Percentiles rank a stretch among this genome's conserved stretches.
Evolutionary conservation across 2,329 filamentous ascomycete genomes (phyloP).

Genomic region (Leptographium radiaticola): DNA sequence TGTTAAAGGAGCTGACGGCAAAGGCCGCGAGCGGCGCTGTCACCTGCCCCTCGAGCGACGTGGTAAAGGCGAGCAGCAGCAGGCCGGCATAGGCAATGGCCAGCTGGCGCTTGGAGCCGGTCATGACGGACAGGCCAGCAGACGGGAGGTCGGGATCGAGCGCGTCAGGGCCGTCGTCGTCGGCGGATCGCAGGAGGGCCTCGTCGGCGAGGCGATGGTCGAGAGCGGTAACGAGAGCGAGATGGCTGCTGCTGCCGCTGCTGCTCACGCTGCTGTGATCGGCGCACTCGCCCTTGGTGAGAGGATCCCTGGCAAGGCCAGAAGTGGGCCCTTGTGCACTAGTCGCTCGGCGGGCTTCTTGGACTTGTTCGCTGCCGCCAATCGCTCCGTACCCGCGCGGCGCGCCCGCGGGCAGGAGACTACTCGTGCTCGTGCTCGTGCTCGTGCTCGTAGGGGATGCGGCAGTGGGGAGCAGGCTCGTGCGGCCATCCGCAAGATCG

Average conservation of each 20-base stretch:
- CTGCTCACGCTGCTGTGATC: not conserved
- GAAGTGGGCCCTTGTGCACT: not conserved
- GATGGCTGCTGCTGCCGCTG: not conserved
- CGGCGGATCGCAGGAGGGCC: not conserved
- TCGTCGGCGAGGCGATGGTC: not conserved
- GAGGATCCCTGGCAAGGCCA: too few relatives aligned
- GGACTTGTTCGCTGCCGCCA: not conserved
- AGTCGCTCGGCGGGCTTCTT: conserved; percentile 1
- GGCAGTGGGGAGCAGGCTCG: not conserved
- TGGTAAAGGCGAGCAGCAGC: conserved; percentile 50
- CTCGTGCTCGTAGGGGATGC: too few relatives aligned
- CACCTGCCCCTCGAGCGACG: conserved; percentile 53
- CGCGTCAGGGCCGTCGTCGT: not conserved
- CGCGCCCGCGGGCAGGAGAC: not conserved
- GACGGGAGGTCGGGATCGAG: not conserved
- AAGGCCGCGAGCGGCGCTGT: conserved; percentile 47
- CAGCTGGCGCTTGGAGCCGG: conserved; percentile 5
- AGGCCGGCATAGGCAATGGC: conserved; percentile 18
- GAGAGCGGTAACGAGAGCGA: not conserved
- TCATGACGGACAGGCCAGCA: not conserved
- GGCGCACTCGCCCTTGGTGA: not conserved
- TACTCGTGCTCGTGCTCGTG: too few relatives aligned
- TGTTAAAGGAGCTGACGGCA: conserved; percentile 49
- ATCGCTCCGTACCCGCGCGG: conserved; percentile 8
- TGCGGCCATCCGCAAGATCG: not conserved